Conservation (phyloP, 2,329 filamentous ascomycete species). For the Aspergillus awamori region DNA sequence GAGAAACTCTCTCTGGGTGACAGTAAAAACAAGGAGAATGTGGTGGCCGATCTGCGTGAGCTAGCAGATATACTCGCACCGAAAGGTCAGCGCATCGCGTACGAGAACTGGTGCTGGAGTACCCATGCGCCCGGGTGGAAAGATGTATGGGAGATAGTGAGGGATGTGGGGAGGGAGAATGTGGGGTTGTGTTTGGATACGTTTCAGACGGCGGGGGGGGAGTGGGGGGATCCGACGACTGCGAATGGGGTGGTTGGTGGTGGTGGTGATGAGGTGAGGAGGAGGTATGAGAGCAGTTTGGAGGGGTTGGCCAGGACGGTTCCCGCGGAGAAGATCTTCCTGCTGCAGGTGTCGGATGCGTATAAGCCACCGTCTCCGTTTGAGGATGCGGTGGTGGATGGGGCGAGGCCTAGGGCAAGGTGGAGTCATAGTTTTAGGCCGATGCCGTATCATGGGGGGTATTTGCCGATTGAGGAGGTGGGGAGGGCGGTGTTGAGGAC, state of each 20-base stretch:
- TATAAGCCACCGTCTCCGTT: constrained; percentile 65
- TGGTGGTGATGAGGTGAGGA: constrained; percentile 46
- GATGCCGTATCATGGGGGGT: constrained; percentile 70
- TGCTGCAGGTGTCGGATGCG: constrained; percentile 75
- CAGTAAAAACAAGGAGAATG: constrained; percentile 16
- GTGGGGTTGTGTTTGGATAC: constrained; percentile 77
- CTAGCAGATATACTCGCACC: constrained; percentile 65
- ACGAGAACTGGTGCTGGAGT: constrained; percentile 84
- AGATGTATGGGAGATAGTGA: constrained; percentile 69
- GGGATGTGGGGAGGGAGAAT: constrained; percentile 64
- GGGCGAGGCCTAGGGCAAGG: constrained; percentile 61
- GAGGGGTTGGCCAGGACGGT: constrained; percentile 59
- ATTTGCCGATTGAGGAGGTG: constrained; percentile 68
- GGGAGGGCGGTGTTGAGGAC: constrained; percentile 67
- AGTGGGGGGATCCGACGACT: constrained; percentile 73
- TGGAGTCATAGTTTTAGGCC: constrained; percentile 76
- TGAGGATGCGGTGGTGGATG: constrained; percentile 53
- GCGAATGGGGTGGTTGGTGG: background rate
- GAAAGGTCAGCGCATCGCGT: constrained; percentile 62
- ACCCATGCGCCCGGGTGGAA: constrained; percentile 70
- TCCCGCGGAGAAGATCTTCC: constrained; percentile 70
- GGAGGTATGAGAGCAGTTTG: constrained; percentile 56
- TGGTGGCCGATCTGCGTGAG: constrained; percentile 58
- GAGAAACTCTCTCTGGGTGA: constrained; percentile 54
- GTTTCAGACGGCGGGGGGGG: constrained; percentile 72